These are phyloP conservation scores for Apiotrichum laibachii DNA, from an alignment of 1,284 basidiomycete genomes.

Conservation along the genomic window DNA sequence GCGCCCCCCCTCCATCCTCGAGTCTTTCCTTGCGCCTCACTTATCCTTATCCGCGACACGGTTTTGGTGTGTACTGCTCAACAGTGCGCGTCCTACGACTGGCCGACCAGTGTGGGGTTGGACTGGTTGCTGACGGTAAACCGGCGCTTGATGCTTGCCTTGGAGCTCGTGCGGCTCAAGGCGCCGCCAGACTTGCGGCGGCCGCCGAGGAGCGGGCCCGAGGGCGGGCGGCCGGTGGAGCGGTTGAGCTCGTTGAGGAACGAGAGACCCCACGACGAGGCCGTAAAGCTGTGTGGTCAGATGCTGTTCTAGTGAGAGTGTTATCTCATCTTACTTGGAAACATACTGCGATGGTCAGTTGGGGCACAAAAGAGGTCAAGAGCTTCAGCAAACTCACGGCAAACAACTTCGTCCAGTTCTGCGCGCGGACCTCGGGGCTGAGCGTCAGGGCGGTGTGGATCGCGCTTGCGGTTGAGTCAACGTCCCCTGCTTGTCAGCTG, in stretches of 20 bases:
- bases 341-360: constrained; percentile 58
- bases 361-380: background rate
- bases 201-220: constrained; percentile 21
- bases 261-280: constrained; percentile 85
- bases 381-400: constrained; percentile 55
- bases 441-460: constrained; percentile 93
- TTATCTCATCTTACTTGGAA: constrained; percentile 62
- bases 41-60: too few species aligned
- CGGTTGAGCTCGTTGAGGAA: constrained; percentile 72
- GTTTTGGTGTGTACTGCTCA: too few species aligned
- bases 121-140: constrained; percentile 18
- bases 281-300: constrained; percentile 57
- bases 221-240: constrained; percentile 29
- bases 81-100: too few species aligned
- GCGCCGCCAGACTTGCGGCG: constrained; percentile 22
- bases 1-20: too few species aligned
- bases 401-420: constrained; percentile 93
- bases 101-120: background rate
- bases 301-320: background rate
- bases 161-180: constrained; percentile 24
- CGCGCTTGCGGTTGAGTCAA: constrained; percentile 91
- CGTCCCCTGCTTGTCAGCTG: constrained; percentile 58
- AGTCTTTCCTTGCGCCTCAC: too few species aligned
- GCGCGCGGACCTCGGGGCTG: constrained; percentile 71
- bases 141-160: constrained; percentile 21